Evolutionary conservation across 108 stramenopile species (phyloP), one percentile per base, ranked within the genome.

Genomic region (Fragilaria crotonensis): DNA sequence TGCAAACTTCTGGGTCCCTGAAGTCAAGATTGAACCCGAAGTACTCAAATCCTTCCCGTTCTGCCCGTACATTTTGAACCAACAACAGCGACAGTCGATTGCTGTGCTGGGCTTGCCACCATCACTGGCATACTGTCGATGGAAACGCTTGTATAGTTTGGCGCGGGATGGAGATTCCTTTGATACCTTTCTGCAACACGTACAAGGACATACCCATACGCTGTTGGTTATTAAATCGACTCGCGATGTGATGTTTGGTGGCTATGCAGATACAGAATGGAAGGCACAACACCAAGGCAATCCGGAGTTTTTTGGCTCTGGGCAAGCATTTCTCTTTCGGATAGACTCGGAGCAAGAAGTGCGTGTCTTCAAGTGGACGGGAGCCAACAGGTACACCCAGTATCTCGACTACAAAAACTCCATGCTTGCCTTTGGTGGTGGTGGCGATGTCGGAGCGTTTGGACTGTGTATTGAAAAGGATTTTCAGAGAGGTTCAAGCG

Each of bases 381-480:
- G 92, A 0, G 68, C 57, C 33, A 93, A 93, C 60, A 72, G 92
- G 29, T 93, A 89, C 58, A 83, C 90, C 33, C 92, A 93, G 60
- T 51, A 90, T 2, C 86, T 85, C 41, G 92, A 93, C 54, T 50
- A 62, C 19, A 45, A 54, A 11, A 68, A 59, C 45, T 73, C 78
- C 48, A 70, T 76, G 49, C 33, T 93, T 22, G 92, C 92, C 22
- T 88, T 93, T 74, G 92, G 92, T 25, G 88, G 92, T 20, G 92
- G 92, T 45, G 92, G 92, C 20, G 72, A 83, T 48, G 73, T 88
- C 11, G 88, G 92, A 20, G 82, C 80, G 25, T 93, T 93, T 73
- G 92, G 92, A 32, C 67, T 93, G 18, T 87, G 84, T 62, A 69
- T 93, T 17, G 84, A 89, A 49, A 75, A 93, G 56, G 92, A 93